Conservation (phyloP, 352 stramenopile genomes). For the Globisporangium radiosum region DNA sequence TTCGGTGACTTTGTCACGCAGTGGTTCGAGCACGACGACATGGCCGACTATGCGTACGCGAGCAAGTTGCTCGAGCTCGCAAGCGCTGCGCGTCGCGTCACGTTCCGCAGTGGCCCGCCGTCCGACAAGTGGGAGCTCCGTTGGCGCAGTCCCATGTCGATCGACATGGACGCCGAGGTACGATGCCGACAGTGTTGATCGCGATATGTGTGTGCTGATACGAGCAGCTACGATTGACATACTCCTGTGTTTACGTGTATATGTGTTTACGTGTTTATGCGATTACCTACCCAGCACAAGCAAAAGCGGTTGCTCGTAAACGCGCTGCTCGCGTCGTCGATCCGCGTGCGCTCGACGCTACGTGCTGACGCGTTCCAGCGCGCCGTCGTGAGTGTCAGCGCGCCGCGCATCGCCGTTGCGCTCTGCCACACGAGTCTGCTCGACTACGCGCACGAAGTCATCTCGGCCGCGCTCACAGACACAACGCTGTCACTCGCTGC, state of each 20-base stretch:
- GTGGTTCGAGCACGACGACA: constrained; percentile 56
- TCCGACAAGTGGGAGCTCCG: constrained; percentile 78
- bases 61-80: constrained; percentile 36
- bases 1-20: constrained; percentile 68
- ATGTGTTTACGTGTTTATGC: not conserved
- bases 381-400: constrained; percentile 23
- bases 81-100: constrained; percentile 23
- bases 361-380: constrained; percentile 33
- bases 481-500: constrained; percentile 23
- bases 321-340: constrained; percentile 57
- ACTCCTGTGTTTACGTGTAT: not conserved
- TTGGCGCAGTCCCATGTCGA: constrained; percentile 58
- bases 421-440: constrained; percentile 32
- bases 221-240: not conserved
- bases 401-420: constrained; percentile 29
- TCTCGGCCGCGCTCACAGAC: constrained; percentile 45
- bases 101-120: constrained; percentile 20
- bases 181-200: not conserved
- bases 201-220: not conserved
- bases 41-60: constrained; percentile 40
- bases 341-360: constrained; percentile 49
- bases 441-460: constrained; percentile 48
- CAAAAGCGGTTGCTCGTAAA: constrained; percentile 64
- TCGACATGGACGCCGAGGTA: constrained; percentile 50
- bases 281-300: constrained; percentile 28